Evolutionary conservation across 805 yeast genomes (phyloP), one percentile per base, ranked within the genome.

Genomic region (Suhomyces kilbournensis): DNA sequence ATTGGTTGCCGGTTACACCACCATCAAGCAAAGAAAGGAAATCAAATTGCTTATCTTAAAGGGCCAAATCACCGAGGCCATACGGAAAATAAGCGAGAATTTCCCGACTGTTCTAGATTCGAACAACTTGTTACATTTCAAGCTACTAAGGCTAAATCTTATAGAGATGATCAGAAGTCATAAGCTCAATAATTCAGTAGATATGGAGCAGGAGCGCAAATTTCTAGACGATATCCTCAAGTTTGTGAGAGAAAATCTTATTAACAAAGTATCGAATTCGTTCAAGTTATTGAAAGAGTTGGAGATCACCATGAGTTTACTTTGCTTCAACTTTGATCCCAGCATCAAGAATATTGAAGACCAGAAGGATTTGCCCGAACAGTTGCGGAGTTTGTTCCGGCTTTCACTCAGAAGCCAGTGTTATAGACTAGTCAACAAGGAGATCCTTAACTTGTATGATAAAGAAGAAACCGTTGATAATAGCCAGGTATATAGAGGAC

Each of bases 261-360:
- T 89, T 4, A 74, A 75, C 55, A 82, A 85, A 53, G 86, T 85
- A 0, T 75, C 86, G 2, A 77, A 79, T 48, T 84, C 84, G 46
- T 72, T 72, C 56, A 74, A 74, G 52, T 82, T 86, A 54, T 76
- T 90, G 68, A 80, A 81, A 50, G 93, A 89, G 57, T 70, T 91
- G 55, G 97, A 92, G 64, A 73, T 85, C 44, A 84, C 96, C 2
- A 88, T 91, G 94, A 90, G 96, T 20, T 73, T 91, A 54, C 70
- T 91, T 35, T 82, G 84, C 59, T 81, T 79, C 61, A 77, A 78
- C 35, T 69, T 71, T 53, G 72, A 69, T 26, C 70, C 77, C 10
- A 48, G 58, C 7, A 47, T 62, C 5, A 64, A 61, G 44, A 62
- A 67, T 40, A 60, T 67, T 7, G 69, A 66, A 25, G 70, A 74